Evolutionary conservation across 2,329 filamentous ascomycete genomes (phyloP).

Genomic region (Xylaria sp.): DNA sequence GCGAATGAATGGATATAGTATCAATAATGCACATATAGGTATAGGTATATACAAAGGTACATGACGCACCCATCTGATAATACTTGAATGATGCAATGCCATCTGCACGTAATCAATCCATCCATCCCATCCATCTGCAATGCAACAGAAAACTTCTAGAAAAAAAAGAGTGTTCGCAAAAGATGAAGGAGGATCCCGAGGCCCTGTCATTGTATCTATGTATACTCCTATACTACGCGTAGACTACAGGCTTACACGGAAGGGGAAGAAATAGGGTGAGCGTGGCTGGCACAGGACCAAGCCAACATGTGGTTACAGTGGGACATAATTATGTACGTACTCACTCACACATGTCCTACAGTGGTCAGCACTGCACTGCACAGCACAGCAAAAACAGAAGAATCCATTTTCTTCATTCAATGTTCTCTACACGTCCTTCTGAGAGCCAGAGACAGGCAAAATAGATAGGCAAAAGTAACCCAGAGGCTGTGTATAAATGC

Average conservation of each 20-base stretch:
- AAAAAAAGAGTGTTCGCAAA: slow-evolving; percentile 10
- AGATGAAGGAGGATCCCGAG: neutral
- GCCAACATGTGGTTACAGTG: slow-evolving; percentile 19
- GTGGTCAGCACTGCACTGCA: slow-evolving; percentile 1
- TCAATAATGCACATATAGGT: too few species aligned
- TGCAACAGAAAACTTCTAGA: slow-evolving; percentile 45
- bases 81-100: too few species aligned
- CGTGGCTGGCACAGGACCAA: slow-evolving; percentile 1
- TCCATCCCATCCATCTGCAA: slow-evolving; percentile 7
- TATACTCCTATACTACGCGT: neutral
- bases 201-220: neutral
- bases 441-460: neutral
- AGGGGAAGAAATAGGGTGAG: neutral
- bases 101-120: too few species aligned
- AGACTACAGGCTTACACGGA: neutral
- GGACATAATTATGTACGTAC: slow-evolving; percentile 6
- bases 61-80: slow-evolving; percentile 5
- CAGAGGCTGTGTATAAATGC: slow-evolving; percentile 7
- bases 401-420: slow-evolving; percentile 5
- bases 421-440: neutral
- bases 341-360: neutral
- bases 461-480: neutral
- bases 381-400: neutral
- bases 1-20: too few species aligned
- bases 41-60: too few species aligned